Base-by-base conservation (phyloP, 768 basidiomycete species). In the Leccinum subgranulosum region DNA sequence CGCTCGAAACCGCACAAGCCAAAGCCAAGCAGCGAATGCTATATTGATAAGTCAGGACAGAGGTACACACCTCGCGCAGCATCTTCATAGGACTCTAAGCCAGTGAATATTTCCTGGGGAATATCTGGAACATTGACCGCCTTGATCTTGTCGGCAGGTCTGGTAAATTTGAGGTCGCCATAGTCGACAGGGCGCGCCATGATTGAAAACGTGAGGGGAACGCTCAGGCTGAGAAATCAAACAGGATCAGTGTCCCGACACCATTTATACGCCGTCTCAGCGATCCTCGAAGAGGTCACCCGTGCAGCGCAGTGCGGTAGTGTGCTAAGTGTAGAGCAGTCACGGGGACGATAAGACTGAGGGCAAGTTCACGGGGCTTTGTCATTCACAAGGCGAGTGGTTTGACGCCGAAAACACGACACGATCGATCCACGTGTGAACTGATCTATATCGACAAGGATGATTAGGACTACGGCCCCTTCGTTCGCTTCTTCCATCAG, bases 11-110 rank as follows among this genome's bases (percentile, higher is more conserved):
- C 74, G 33, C 45, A 23, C 51, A 69, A 11, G 43, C 14, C 56
- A 28, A 74, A 73, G 4, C 73, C 72, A 75, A 34, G 49, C 39
- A 19, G 10, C 27, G 45, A 55, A 45, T 19, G 43, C 14, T n/a
- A 34, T 7, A 19, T 29, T 41, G 39, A 41, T 41, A n/a, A 41
- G 2, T 41, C 25, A 36, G 4, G 25, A 23, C 19, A 39, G 1
- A 27, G 6, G 34, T 3, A 53, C 57, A 19, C 51, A 67, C 76
- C 75, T 61, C 75, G 67, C 49, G 67, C 66, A 12, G 76, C 71
- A 41, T 77, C 73, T 64, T 79, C 73, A 39, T 79, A 78, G 46
- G 66, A 66, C 50, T 65, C 69, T 72, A 79, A 66, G 14, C 66
- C 73, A 58, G 70, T 65, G 29, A 74, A 68, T 46, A 74, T 73